A percentile compares a stretch with the other conserved stretches of the same genome.
Conservation (phyloP, 2,329 filamentous ascomycete genomes). For the Ascochyta fabae region DNA sequence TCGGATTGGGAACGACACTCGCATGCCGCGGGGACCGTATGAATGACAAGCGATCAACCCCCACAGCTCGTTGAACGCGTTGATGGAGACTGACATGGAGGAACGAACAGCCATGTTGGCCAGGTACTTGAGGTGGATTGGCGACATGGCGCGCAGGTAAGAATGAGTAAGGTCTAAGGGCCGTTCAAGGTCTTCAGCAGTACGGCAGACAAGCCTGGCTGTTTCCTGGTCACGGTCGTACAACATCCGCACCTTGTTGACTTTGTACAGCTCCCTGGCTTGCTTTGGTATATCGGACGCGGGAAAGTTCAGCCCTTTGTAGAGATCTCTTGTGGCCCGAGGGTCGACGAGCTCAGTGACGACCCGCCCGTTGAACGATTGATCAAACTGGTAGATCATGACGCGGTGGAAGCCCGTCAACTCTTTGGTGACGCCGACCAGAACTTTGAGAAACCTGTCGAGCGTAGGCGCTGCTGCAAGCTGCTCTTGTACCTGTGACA, state of each 20-base stretch:
- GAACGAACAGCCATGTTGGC: constrained; percentile 89
- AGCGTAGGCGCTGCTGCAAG: constrained; percentile 74
- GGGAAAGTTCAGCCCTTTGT: constrained; percentile 86
- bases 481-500: constrained; percentile 91
- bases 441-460: constrained; percentile 76
- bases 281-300: constrained; percentile 87
- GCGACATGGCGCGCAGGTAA: constrained; percentile 87
- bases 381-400: constrained; percentile 92
- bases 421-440: constrained; percentile 87
- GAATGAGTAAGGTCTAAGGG: constrained; percentile 85
- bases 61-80: constrained; percentile 85
- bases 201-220: constrained; percentile 80
- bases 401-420: constrained; percentile 89
- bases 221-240: constrained; percentile 85
- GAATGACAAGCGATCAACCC: constrained; percentile 86
- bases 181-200: constrained; percentile 72
- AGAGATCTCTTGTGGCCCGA: constrained; percentile 78
- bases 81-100: constrained; percentile 94
- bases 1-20: constrained; percentile 88
- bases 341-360: constrained; percentile 88
- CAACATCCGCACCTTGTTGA: constrained; percentile 86
- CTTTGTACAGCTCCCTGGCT: constrained; percentile 84
- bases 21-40: constrained; percentile 79
- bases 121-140: constrained; percentile 87
- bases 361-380: constrained; percentile 80